Percentiles rank a stretch among this genome's conserved stretches.
Evolutionary conservation across 768 basidiomycete species (phyloP).

Genomic region (Terana coerulea): DNA sequence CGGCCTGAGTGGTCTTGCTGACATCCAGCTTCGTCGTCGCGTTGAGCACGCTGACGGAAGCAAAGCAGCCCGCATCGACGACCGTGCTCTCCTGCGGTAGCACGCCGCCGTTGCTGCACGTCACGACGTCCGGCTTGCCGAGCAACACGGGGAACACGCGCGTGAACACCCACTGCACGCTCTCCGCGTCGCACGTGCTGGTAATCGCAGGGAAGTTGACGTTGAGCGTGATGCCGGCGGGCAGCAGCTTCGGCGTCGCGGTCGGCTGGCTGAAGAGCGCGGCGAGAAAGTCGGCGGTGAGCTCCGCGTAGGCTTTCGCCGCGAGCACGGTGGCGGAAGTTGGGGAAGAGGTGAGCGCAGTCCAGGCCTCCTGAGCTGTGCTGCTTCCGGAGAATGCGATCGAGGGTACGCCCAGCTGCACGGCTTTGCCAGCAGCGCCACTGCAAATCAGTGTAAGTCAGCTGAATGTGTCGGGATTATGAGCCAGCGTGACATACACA

Average conservation of each 20-base stretch:
- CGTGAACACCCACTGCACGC: slow-evolving; percentile 30
- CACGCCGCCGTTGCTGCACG: slow-evolving; percentile 26
- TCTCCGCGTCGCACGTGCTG: slow-evolving; percentile 20
- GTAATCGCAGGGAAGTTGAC: slow-evolving; percentile 39
- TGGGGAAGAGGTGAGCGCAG: slow-evolving; percentile 20
- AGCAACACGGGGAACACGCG: slow-evolving; percentile 20
- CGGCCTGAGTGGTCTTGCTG: slow-evolving; percentile 23
- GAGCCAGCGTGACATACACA: neutral
- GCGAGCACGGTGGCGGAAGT: slow-evolving; percentile 14
- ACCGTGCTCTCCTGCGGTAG: slow-evolving; percentile 25
- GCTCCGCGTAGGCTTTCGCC: slow-evolving; percentile 18
- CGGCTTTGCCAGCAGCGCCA: slow-evolving; percentile 26
- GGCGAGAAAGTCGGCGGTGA: slow-evolving; percentile 18
- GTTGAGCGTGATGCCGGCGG: slow-evolving; percentile 39
- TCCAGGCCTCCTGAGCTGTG: slow-evolving; percentile 24
- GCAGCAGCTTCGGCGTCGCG: slow-evolving; percentile 32
- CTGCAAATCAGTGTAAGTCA: neutral
- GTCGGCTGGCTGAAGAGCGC: slow-evolving; percentile 16
- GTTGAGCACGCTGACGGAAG: slow-evolving; percentile 28
- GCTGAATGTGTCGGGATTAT: neutral
- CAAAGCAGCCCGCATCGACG: slow-evolving; percentile 25
- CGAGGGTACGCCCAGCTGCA: slow-evolving; percentile 25
- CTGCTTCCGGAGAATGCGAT: slow-evolving; percentile 28
- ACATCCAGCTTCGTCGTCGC: slow-evolving; percentile 29
- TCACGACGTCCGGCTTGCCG: slow-evolving; percentile 20